Conservation (phyloP, 371 early-diverging fungal genomes). For the Zopfochytrium polystomum region DNA sequence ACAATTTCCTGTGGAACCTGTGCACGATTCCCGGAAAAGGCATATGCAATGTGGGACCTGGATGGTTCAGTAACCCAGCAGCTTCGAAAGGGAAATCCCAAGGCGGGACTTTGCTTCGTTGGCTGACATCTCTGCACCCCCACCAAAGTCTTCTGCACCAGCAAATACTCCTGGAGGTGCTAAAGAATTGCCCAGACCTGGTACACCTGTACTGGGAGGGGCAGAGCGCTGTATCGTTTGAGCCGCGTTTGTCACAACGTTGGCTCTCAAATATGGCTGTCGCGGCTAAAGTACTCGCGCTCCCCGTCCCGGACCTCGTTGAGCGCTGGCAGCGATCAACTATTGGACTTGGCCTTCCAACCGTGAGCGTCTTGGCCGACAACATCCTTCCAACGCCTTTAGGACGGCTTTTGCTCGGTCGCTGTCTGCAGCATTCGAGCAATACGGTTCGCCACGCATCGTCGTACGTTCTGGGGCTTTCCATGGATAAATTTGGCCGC, state of each 20-base stretch:
- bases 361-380: slow-evolving; percentile 54
- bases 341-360: slow-evolving; percentile 53
- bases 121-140: slow-evolving; percentile 60
- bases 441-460: slow-evolving; percentile 66
- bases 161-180: slow-evolving; percentile 60
- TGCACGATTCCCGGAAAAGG: slow-evolving; percentile 74
- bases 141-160: slow-evolving; percentile 68
- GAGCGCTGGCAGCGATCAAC: slow-evolving; percentile 49
- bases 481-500: slow-evolving; percentile 59
- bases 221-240: slow-evolving; percentile 56
- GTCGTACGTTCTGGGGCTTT: slow-evolving; percentile 54
- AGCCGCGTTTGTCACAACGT: slow-evolving; percentile 71
- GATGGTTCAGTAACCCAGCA: slow-evolving; percentile 75
- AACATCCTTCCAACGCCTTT: slow-evolving; percentile 68
- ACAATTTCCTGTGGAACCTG: slow-evolving; percentile 68
- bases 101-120: slow-evolving; percentile 54
- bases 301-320: slow-evolving; percentile 64
- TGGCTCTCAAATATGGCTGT: slow-evolving; percentile 78
- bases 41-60: slow-evolving; percentile 68
- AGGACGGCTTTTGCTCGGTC: slow-evolving; percentile 55
- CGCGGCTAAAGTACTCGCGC: slow-evolving; percentile 61
- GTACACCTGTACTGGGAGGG: slow-evolving; percentile 70
- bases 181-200: slow-evolving; percentile 74
- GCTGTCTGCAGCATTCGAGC: slow-evolving; percentile 68
- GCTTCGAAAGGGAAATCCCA: slow-evolving; percentile 15